These are phyloP conservation scores for Juglanconis sp. DNA, from an alignment of 2,329 filamentous ascomycete species.

Conservation along the genomic window DNA sequence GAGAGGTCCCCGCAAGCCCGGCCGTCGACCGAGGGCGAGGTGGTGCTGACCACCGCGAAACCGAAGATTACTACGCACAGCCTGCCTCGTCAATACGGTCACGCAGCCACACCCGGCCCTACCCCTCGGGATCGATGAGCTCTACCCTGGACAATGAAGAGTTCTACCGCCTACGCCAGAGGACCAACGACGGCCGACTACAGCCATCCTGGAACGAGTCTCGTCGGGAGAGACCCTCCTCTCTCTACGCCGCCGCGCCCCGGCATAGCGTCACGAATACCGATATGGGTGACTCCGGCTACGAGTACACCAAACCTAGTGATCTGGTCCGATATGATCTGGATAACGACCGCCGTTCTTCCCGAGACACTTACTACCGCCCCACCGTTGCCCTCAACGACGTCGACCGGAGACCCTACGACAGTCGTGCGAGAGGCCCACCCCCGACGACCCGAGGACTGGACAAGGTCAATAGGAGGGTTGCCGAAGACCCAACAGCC, in stretches of 20 bases:
- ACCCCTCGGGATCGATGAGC: slow-evolving; percentile 36
- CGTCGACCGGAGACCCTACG: slow-evolving; percentile 38
- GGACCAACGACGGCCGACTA: slow-evolving; percentile 41
- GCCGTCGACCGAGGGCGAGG: slow-evolving; percentile 44
- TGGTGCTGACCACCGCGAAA: slow-evolving; percentile 47
- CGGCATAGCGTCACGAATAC: slow-evolving; percentile 42
- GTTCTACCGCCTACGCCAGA: slow-evolving; percentile 46
- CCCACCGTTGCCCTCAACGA: slow-evolving; percentile 54
- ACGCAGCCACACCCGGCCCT: slow-evolving; percentile 36
- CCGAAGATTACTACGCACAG: slow-evolving; percentile 46
- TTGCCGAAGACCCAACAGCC: slow-evolving; percentile 29
- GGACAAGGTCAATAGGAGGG: slow-evolving; percentile 59
- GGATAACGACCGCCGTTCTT: slow-evolving; percentile 54
- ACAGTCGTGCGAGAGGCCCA: slow-evolving; percentile 46
- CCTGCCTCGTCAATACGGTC: slow-evolving; percentile 57
- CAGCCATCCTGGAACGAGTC: slow-evolving; percentile 39
- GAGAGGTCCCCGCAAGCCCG: slow-evolving; percentile 42
- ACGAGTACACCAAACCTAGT: slow-evolving; percentile 62
- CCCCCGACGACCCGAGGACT: slow-evolving; percentile 69
- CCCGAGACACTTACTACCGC: slow-evolving; percentile 48
- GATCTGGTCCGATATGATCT: slow-evolving; percentile 62
- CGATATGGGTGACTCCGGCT: slow-evolving; percentile 58
- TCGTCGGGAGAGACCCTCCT: slow-evolving; percentile 44
- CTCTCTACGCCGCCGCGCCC: slow-evolving; percentile 41
- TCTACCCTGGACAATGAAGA: slow-evolving; percentile 51